Evolutionary conservation across 2,329 filamentous ascomycete species (phyloP), one percentile per base, ranked within the genome.

Genomic region (Aspergillus intermedius): DNA sequence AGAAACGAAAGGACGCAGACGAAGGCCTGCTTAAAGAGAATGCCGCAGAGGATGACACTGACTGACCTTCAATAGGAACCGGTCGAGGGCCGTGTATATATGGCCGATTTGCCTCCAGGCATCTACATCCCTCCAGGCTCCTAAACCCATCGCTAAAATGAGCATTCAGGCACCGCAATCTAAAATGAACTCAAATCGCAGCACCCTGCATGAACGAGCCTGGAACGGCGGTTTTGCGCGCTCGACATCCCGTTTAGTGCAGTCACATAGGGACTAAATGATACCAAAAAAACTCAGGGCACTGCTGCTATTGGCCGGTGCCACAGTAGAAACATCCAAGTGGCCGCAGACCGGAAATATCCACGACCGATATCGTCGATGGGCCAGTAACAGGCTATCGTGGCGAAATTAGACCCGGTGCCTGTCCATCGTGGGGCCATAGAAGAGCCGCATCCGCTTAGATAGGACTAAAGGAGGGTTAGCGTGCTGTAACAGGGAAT

Each of bases 1-100:
- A 17, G 34, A n/a, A 80, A 77, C 49, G 77, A 80, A 67, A 68
- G 77, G 74, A 80, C 77, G 75, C 76, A 78, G 75, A 77, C 74
- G 65, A 73, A 67, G 23, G 61, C 64, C 59, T 67, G 61, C 59
- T 57, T 49, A 4, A 17, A 37, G 47, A 44, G 43, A 21, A 19
- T 47, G 42, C 42, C 42, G 52, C 42, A 51, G 43, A n/a, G 8
- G 21, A 40, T 21, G 15, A 21, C 21, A 40, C 19, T 17, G 19
- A 40, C 19, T 40, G 39, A 19, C 22, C 5, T 21, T 23, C 34
- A 35, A 35, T 13, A 17, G 34, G 4, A 30, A 30, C 25, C 25
- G 25, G 25, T 30, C 10, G 25, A 30, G 25, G 25, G 5, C 25
- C 25, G 10, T 12, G 25, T 30, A 30, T 30, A 30, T 30, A 30